Conservation (phyloP, 805 yeast genomes). For the Kluyveromyces nonfermentans region DNA sequence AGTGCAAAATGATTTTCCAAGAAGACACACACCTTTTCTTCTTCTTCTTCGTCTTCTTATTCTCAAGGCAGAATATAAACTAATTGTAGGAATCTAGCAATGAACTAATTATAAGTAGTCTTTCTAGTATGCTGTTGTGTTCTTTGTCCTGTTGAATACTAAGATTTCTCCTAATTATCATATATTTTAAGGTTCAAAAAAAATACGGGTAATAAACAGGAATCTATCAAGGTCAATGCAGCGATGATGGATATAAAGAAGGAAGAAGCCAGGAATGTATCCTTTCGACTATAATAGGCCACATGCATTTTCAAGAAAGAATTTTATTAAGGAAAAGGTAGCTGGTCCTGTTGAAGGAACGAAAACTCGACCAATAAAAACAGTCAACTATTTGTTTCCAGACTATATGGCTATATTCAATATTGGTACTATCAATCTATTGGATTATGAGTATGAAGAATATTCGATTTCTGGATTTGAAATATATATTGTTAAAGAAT, state of each 20-base stretch:
- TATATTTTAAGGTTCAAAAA: neutral
- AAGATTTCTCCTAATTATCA: neutral
- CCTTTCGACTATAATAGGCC: neutral
- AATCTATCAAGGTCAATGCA: neutral
- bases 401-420: slow-evolving; percentile 47
- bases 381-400: slow-evolving; percentile 33
- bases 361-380: slow-evolving; percentile 15
- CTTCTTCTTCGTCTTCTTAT: too few species aligned
- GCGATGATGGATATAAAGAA: neutral
- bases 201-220: neutral
- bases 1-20: too few species aligned
- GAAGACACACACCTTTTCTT: too few species aligned
- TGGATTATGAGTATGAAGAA: slow-evolving; percentile 36
- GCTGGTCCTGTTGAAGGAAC: slow-evolving; percentile 1
- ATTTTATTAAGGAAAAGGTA: neutral
- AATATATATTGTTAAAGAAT: slow-evolving; percentile 86
- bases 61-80: too few species aligned
- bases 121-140: too few species aligned
- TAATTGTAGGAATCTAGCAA: too few species aligned
- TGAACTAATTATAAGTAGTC: too few species aligned
- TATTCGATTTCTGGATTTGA: slow-evolving; percentile 66
- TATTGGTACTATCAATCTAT: slow-evolving; percentile 34
- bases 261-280: neutral
- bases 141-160: too few species aligned
- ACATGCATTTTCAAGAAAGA: neutral